These are phyloP conservation scores for Zygotorulaspora florentina DNA, from an alignment of 805 yeast species.

Conservation along the genomic window DNA sequence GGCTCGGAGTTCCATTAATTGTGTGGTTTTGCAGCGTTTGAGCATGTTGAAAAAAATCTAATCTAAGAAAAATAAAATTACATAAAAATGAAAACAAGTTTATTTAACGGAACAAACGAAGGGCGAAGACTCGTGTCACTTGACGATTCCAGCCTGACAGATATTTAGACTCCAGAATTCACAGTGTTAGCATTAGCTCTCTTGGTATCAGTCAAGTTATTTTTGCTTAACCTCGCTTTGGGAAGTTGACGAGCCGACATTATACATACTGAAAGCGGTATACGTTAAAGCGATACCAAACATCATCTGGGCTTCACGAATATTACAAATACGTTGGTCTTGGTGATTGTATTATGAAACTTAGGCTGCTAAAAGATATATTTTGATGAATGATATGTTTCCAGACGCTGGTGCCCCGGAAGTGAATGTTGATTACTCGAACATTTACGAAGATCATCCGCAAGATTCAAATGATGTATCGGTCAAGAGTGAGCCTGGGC, in stretches of 20 bases:
- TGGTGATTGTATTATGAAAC: neutral
- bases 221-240: too few relatives aligned
- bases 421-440: neutral
- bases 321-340: neutral
- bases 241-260: too few relatives aligned
- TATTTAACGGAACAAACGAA: too few relatives aligned
- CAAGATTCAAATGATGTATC: neutral
- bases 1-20: neutral
- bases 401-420: slow-evolving; percentile 4
- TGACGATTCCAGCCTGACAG: too few relatives aligned
- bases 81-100: neutral
- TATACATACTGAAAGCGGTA: too few relatives aligned
- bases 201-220: too few relatives aligned
- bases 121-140: too few relatives aligned
- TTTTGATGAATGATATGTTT: slow-evolving; percentile 1
- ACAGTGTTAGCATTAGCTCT: too few relatives aligned
- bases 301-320: neutral
- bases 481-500: neutral
- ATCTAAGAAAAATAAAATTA: neutral
- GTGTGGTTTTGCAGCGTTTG: neutral
- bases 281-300: neutral
- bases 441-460: neutral
- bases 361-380: neutral
- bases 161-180: too few relatives aligned
- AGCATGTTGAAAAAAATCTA: neutral